Evolutionary conservation across 2,329 filamentous ascomycete genomes (phyloP).

Genomic region (Aspergillus aculeatus): DNA sequence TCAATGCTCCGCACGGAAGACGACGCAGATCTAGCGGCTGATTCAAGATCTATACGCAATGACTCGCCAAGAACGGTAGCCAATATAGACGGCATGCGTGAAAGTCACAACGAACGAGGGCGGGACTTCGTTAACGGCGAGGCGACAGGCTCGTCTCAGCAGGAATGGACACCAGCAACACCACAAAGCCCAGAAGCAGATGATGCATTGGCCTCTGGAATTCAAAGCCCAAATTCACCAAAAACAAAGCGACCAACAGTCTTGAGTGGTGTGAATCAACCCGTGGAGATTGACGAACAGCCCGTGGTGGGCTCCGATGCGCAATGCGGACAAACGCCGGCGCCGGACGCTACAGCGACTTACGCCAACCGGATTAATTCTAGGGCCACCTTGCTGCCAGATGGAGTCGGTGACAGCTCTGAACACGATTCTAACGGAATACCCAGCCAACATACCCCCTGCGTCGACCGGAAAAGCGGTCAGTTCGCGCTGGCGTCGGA

Average conservation of each 20-base stretch:
- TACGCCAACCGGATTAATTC: neutral
- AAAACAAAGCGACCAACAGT: neutral
- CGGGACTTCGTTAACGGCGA: neutral
- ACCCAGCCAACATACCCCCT: constrained; percentile 3
- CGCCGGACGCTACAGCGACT: neutral
- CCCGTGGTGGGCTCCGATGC: neutral
- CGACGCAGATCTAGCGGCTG: neutral
- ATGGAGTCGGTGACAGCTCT: constrained; percentile 1
- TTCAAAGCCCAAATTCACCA: neutral
- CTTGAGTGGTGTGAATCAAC: neutral
- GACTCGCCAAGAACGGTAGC: neutral
- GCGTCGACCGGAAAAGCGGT: constrained; percentile 17
- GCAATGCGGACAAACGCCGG: neutral
- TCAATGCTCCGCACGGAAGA: neutral
- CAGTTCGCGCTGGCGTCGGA: constrained; percentile 14
- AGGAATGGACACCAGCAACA: neutral
- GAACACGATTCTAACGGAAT: constrained; percentile 1
- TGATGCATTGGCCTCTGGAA: neutral
- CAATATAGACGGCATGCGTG: neutral
- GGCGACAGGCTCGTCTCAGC: neutral
- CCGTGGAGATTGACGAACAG: neutral
- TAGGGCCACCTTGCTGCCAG: neutral
- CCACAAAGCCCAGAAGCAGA: neutral
- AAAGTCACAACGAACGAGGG: neutral
- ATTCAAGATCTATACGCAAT: neutral